A percentile compares a stretch with the other conserved stretches of the same genome.
phyloP scores from a whole-genome alignment of 2,329 filamentous ascomycete genomes.

The Fusarium torulosum region DNA sequence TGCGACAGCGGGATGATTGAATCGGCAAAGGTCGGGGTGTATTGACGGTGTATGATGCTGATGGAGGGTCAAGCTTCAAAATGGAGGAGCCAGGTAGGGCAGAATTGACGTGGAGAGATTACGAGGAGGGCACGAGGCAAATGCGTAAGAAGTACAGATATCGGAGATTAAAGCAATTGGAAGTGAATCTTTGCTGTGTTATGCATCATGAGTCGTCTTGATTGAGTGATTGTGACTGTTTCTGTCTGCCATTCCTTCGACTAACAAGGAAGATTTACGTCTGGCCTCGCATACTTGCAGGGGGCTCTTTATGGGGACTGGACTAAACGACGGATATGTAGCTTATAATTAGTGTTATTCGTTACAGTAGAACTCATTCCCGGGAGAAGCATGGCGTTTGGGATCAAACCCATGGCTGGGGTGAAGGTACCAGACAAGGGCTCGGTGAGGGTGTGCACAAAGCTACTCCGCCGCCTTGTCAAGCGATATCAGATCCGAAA shows the following conservation, averaged over 20 bases:
- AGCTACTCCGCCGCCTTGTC: slow-evolving; percentile 9
- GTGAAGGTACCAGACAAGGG: slow-evolving; percentile 12
- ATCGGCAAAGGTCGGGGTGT: slow-evolving; percentile 41
- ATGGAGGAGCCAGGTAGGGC: slow-evolving; percentile 41
- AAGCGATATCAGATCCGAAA: slow-evolving; percentile 37
- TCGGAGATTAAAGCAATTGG: slow-evolving; percentile 18
- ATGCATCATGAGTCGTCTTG: background rate
- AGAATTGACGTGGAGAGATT: slow-evolving; percentile 43
- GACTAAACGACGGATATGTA: background rate
- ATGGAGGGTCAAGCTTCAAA: slow-evolving; percentile 23
- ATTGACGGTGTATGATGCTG: slow-evolving; percentile 21
- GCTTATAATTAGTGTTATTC: background rate
- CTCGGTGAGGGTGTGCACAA: slow-evolving; percentile 16
- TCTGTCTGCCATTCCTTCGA: background rate
- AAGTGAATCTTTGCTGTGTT: slow-evolving; percentile 21
- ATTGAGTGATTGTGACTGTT: background rate
- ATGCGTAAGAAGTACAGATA: slow-evolving; percentile 15
- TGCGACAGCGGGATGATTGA: slow-evolving; percentile 42
- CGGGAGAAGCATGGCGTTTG: slow-evolving; percentile 11
- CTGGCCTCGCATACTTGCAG: slow-evolving; percentile 20
- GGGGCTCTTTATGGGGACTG: slow-evolving; percentile 1
- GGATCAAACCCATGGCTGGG: slow-evolving; percentile 1
- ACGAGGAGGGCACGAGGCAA: slow-evolving; percentile 41
- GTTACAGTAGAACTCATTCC: slow-evolving; percentile 1
- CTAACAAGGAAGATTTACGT: slow-evolving; percentile 25